Percentiles rank a stretch among this genome's conserved stretches.
Evolutionary conservation across 2,329 filamentous ascomycete species (phyloP).

Genomic region (Alternaria sp.): DNA sequence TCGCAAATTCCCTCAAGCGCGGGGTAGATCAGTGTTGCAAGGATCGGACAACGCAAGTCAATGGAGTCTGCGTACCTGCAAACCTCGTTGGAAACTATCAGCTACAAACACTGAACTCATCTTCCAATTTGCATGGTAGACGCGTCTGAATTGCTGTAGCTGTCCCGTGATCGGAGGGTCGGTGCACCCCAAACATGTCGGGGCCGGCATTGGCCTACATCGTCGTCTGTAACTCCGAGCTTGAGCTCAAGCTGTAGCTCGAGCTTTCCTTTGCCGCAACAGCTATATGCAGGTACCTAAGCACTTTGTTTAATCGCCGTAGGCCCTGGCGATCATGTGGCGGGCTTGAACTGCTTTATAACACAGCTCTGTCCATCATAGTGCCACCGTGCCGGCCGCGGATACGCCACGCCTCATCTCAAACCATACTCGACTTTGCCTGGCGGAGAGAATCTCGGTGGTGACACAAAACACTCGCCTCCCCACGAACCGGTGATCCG

Average conservation of each 20-base stretch:
- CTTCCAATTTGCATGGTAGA: background rate
- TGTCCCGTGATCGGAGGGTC: slow-evolving; percentile 16
- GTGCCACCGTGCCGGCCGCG: slow-evolving; percentile 44
- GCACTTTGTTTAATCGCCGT: slow-evolving; percentile 24
- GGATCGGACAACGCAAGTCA: background rate
- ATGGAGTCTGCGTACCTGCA: background rate
- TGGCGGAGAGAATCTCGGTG: slow-evolving; percentile 39
- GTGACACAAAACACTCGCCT: slow-evolving; percentile 35
- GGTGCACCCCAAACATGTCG: slow-evolving; percentile 2
- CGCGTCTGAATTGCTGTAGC: background rate
- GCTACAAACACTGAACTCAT: background rate
- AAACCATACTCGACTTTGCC: slow-evolving; percentile 29
- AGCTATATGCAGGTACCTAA: slow-evolving; percentile 43
- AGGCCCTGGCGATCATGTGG: slow-evolving; percentile 34
- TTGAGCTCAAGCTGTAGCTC: slow-evolving; percentile 19
- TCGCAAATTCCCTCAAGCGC: slow-evolving; percentile 35
- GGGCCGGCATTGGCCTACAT: slow-evolving; percentile 16
- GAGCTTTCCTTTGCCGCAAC: slow-evolving; percentile 8
- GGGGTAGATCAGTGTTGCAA: slow-evolving; percentile 6
- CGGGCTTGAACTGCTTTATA: slow-evolving; percentile 3
- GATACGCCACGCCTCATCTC: slow-evolving; percentile 38
- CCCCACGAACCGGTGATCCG: slow-evolving; percentile 28
- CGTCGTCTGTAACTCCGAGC: slow-evolving; percentile 10
- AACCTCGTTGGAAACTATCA: background rate
- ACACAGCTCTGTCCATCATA: slow-evolving; percentile 25